Conservation (phyloP, 768 basidiomycete species). For the Trametopsis cervina region DNA sequence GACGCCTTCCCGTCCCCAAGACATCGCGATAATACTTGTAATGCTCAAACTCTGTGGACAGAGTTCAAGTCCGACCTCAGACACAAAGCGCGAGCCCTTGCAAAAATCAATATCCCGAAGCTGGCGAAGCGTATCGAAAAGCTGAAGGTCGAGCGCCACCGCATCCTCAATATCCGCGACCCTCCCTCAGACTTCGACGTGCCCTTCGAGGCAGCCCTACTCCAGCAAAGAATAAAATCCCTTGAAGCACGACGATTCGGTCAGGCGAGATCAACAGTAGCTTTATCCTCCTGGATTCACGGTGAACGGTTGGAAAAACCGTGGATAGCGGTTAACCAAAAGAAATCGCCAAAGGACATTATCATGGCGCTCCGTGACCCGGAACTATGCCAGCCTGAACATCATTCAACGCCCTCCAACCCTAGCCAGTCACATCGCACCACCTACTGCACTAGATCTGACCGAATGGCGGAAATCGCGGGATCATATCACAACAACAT, state of each 20-base stretch:
- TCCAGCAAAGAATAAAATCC: not conserved
- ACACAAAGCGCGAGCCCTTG: not conserved
- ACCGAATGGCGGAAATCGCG: constrained; percentile 2
- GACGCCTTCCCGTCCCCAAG: not conserved
- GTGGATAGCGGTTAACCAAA: not conserved
- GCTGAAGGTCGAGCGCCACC: not conserved
- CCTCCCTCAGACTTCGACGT: not conserved
- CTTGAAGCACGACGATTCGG: not conserved
- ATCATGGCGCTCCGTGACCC: not conserved
- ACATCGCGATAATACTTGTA: not conserved
- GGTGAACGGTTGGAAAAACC: not conserved
- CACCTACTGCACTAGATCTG: not conserved
- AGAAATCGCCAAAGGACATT: not conserved
- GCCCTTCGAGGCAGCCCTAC: not conserved
- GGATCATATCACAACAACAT: not conserved
- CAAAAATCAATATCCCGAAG: not conserved
- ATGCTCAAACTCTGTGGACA: not conserved
- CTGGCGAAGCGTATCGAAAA: not conserved
- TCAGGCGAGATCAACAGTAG: not conserved
- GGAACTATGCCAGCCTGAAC: not conserved
- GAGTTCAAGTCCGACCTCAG: not conserved
- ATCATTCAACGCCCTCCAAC: too few species aligned
- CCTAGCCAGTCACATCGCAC: too few species aligned
- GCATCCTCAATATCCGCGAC: not conserved
- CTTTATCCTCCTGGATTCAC: not conserved